These are phyloP conservation scores for Lepidium campestre DNA, from an alignment of 441 rosid species.

Conservation along the genomic window DNA sequence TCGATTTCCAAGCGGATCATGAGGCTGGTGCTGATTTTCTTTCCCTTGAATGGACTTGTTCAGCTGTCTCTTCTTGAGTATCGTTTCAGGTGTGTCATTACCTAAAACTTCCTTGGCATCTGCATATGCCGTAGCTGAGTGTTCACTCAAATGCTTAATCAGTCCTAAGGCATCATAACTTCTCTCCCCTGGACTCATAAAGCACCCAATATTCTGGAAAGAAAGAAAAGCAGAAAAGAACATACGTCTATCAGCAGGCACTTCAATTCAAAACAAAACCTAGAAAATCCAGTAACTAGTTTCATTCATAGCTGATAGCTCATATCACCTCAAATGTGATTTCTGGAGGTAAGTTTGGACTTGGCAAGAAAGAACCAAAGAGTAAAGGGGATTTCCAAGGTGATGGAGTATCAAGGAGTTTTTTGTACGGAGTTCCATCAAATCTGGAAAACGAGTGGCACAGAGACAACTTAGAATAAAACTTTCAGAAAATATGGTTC, in stretches of 20 bases:
- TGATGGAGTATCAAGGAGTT: constrained; percentile 82
- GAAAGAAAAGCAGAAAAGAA: background rate
- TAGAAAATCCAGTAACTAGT: constrained; percentile 12
- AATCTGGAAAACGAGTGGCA: constrained; percentile 44
- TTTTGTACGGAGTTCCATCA: constrained; percentile 75
- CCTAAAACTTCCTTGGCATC: constrained; percentile 89
- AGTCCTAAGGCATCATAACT: constrained; percentile 91
- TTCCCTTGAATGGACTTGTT: constrained; percentile 31
- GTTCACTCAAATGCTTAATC: constrained; percentile 88
- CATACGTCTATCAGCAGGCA: background rate
- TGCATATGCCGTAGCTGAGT: constrained; percentile 78
- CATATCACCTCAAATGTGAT: constrained; percentile 76
- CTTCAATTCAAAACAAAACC: background rate
- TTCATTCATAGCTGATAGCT: background rate
- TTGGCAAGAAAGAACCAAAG: constrained; percentile 71
- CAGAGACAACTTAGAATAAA: constrained; percentile 2
- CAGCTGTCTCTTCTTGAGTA: constrained; percentile 40
- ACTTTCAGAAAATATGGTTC: background rate
- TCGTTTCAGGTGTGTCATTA: constrained; percentile 60
- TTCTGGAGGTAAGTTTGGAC: constrained; percentile 77
- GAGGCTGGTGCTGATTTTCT: constrained; percentile 30
- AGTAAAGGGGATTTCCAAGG: constrained; percentile 98
- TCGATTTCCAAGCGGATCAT: constrained; percentile 32
- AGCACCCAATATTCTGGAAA: constrained; percentile 79
- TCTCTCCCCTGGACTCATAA: constrained; percentile 84